phyloP scores from a whole-genome alignment of 768 basidiomycete species.

The Mycena pura region DNA sequence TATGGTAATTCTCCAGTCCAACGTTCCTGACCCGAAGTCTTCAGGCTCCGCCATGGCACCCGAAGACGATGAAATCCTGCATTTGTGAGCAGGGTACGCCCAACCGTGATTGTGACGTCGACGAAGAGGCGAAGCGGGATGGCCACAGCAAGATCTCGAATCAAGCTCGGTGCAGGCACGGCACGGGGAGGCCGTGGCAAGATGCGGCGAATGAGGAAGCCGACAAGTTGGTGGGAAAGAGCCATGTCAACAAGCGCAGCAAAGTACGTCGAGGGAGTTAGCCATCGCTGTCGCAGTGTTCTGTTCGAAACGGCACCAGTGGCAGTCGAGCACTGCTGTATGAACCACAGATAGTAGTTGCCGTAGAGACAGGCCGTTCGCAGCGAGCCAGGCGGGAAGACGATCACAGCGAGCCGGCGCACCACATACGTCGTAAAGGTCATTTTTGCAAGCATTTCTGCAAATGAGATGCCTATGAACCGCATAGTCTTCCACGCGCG shows the following conservation, averaged over 20 bases:
- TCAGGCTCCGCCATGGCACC: neutral
- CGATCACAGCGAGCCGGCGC: neutral
- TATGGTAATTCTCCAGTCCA: neutral
- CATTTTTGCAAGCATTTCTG: neutral
- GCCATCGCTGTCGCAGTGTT: neutral
- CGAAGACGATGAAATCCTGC: neutral
- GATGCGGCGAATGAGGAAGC: constrained; percentile 1
- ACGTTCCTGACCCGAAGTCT: neutral
- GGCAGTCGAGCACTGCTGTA: neutral
- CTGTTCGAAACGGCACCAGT: neutral
- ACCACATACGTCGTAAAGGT: neutral
- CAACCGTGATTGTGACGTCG: constrained; percentile 1
- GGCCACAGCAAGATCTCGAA: neutral
- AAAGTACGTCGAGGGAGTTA: neutral
- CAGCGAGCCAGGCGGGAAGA: neutral
- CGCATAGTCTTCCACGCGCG: neutral
- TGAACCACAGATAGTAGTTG: neutral
- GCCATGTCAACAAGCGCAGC: neutral
- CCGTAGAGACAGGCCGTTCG: neutral
- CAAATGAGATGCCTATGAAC: neutral
- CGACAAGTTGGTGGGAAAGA: neutral
- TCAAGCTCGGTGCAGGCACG: neutral
- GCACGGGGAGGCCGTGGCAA: neutral
- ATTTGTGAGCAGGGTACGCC: neutral
- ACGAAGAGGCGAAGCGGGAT: neutral